Conservation (phyloP, 1,284 basidiomycete genomes). For the Puccinia coronata region DNA sequence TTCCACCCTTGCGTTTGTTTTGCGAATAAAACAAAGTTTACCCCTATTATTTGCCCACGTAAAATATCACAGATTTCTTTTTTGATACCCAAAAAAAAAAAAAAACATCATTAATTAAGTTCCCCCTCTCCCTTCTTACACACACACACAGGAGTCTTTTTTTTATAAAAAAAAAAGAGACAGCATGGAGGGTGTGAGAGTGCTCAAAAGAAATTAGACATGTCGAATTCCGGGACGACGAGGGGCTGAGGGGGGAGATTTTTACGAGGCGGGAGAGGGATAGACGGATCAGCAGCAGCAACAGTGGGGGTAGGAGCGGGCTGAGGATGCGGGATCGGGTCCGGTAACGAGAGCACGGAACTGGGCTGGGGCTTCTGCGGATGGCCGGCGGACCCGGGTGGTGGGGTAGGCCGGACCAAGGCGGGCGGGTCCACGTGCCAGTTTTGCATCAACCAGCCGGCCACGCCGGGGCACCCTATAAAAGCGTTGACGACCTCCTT, state of each 20-base stretch:
- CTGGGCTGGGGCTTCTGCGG: background rate
- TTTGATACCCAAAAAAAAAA: too few relatives aligned
- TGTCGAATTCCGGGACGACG: constrained; percentile 43
- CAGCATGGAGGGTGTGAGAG: too few relatives aligned
- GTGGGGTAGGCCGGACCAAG: background rate
- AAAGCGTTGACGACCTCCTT: background rate
- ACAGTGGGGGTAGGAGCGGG: background rate
- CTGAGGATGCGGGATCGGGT: background rate
- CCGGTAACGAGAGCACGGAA: too few relatives aligned
- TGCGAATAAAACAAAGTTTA: too few relatives aligned
- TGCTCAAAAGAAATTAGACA: constrained; percentile 43
- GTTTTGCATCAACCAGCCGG: background rate
- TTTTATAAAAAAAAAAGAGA: too few relatives aligned
- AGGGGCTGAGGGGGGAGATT: constrained; percentile 24
- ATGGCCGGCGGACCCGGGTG: background rate
- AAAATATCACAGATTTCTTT: too few relatives aligned
- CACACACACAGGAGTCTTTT: too few relatives aligned
- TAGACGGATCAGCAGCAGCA: background rate
- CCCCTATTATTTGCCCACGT: too few relatives aligned
- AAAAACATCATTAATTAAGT: too few relatives aligned
- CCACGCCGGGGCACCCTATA: constrained; percentile 6
- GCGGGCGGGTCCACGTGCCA: constrained; percentile 17
- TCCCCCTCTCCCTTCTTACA: too few relatives aligned
- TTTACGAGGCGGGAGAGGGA: background rate
- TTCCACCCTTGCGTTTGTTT: too few relatives aligned